These are phyloP conservation scores for Chalaropsis thielavioides DNA, from an alignment of 2,329 filamentous ascomycete genomes.

Conservation along the genomic window DNA sequence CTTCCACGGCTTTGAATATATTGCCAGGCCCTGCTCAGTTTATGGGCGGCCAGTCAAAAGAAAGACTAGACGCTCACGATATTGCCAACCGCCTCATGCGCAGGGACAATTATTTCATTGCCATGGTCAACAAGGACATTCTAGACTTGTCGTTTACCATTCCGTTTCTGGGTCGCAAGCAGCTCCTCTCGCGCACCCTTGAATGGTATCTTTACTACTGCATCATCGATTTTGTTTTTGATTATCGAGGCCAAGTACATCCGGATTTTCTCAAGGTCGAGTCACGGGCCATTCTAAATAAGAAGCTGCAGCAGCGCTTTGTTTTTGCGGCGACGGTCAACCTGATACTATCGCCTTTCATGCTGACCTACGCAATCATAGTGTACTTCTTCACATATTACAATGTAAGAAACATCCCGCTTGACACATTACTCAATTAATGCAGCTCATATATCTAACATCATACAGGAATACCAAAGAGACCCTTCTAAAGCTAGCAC, in stretches of 20 bases:
- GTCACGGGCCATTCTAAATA: slow-evolving; percentile 62
- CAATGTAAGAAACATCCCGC: slow-evolving; percentile 42
- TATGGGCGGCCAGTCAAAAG: slow-evolving; percentile 75
- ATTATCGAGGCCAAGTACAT: slow-evolving; percentile 72
- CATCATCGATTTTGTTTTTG: slow-evolving; percentile 88
- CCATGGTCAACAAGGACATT: slow-evolving; percentile 92
- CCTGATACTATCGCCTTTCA: slow-evolving; percentile 71
- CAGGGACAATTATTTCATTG: slow-evolving; percentile 91
- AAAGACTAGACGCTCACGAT: slow-evolving; percentile 87
- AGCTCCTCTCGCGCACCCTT: slow-evolving; percentile 76
- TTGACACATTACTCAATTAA: neutral
- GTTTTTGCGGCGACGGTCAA: slow-evolving; percentile 75
- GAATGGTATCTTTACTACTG: slow-evolving; percentile 87
- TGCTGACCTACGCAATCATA: slow-evolving; percentile 72
- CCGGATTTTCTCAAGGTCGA: slow-evolving; percentile 75
- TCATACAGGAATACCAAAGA: slow-evolving; percentile 74
- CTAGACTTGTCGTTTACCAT: slow-evolving; percentile 74
- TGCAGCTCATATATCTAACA: neutral
- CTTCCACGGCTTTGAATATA: slow-evolving; percentile 53
- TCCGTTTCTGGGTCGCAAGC: slow-evolving; percentile 64
- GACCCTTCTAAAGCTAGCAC: slow-evolving; percentile 79
- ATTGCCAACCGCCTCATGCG: slow-evolving; percentile 96
- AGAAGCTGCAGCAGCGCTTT: slow-evolving; percentile 63
- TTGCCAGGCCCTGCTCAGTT: slow-evolving; percentile 38
- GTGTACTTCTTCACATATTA: slow-evolving; percentile 94